Percentiles rank a stretch among this genome's conserved stretches.
phyloP scores from a whole-genome alignment of 1,139 yeast genomes.

The Groenewaldozyma auringiensis region DNA sequence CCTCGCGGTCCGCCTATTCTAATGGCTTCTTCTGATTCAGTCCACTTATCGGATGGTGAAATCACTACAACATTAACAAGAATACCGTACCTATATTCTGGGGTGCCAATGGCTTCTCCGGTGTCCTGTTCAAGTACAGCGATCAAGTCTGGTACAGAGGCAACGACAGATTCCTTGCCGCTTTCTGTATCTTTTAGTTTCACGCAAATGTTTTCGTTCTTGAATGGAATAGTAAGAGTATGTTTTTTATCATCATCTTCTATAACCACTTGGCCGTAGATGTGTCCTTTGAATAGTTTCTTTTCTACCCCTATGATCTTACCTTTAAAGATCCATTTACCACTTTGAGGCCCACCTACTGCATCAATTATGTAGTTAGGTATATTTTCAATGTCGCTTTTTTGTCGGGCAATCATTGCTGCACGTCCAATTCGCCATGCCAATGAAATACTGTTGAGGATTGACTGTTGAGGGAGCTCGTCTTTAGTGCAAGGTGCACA shows the following conservation, averaged over 20 bases:
- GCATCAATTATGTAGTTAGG: conserved; percentile 36
- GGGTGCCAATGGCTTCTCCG: conserved; percentile 45
- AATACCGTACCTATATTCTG: conserved; percentile 42
- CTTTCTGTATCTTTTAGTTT: conserved; percentile 20
- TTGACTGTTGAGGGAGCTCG: conserved; percentile 18
- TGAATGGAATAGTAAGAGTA: conserved; percentile 37
- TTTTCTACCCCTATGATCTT: conserved; percentile 40
- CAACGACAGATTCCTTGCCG: conserved; percentile 25
- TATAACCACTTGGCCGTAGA: conserved; percentile 41
- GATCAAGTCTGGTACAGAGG: conserved; percentile 43
- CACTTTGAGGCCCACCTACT: conserved; percentile 33
- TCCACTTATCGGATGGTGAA: conserved; percentile 38
- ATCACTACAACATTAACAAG: conserved; percentile 38
- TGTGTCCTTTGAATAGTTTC: conserved; percentile 38
- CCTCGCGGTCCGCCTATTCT: conserved; percentile 38
- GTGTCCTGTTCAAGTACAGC: conserved; percentile 37
- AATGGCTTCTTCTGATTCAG: conserved; percentile 25
- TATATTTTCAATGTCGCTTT: conserved; percentile 31
- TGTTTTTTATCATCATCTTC: conserved; percentile 20
- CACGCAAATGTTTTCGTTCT: conserved; percentile 41
- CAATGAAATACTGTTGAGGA: conserved; percentile 30
- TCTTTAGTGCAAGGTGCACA: conserved; percentile 32
- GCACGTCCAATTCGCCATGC: conserved; percentile 47
- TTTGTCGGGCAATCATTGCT: conserved; percentile 34
- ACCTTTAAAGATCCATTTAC: conserved; percentile 36